Evolutionary conservation across 1,139 yeast species (phyloP).

Genomic region (Casaregolazyma suthepensis): DNA sequence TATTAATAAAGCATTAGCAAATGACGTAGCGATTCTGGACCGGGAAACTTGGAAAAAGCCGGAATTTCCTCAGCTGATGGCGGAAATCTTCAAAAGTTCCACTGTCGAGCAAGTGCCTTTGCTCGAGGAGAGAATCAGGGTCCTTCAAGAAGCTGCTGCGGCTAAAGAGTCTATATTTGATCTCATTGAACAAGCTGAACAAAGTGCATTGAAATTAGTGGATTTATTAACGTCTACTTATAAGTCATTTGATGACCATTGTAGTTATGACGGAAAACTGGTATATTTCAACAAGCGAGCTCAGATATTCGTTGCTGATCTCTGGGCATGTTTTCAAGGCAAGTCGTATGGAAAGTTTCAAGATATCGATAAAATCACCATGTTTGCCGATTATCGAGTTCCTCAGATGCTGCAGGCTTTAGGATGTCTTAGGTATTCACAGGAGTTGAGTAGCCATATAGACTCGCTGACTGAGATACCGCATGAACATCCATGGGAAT

Average conservation of each 20-base stretch:
- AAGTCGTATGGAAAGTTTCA: conserved; percentile 31
- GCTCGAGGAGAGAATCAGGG: conserved; percentile 30
- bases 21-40: conserved; percentile 34
- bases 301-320: conserved; percentile 38
- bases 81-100: conserved; percentile 29
- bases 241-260: conserved; percentile 33
- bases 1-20: conserved; percentile 36
- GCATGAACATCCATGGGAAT: conserved; percentile 32
- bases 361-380: conserved; percentile 38
- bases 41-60: conserved; percentile 32
- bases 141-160: conserved; percentile 36
- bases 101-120: conserved; percentile 34
- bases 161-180: conserved; percentile 21
- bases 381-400: conserved; percentile 44
- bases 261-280: conserved; percentile 25
- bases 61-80: conserved; percentile 25
- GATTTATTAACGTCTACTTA: conserved; percentile 26
- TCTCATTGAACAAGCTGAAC: conserved; percentile 24
- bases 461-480: conserved; percentile 19
- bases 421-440: conserved; percentile 34
- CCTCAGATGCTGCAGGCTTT: conserved; percentile 38
- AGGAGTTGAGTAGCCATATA: conserved; percentile 23
- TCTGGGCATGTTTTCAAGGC: conserved; percentile 42
- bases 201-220: conserved; percentile 32
- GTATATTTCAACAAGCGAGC: conserved; percentile 37